Percentiles rank a stretch among this genome's conserved stretches.
These are phyloP conservation scores for Sarcocystis neurona DNA, from an alignment of 169 alveolate genomes.

Conservation along the genomic window DNA sequence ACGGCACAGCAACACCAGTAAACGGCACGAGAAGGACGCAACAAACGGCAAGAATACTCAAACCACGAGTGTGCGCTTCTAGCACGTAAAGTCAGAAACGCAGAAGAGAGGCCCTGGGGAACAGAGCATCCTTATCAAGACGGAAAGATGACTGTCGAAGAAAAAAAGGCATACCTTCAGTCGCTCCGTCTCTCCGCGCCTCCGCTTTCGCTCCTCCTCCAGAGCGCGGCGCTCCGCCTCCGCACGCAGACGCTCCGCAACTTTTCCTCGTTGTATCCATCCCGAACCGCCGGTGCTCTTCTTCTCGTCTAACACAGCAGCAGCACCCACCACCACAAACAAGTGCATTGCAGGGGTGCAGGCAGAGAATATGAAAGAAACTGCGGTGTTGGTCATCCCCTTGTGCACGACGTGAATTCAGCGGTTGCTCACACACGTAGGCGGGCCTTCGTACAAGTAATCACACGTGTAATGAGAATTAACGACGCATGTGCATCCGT, in stretches of 20 bases:
- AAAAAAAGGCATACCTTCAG: too few species aligned
- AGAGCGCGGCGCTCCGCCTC: neutral
- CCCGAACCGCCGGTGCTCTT: neutral
- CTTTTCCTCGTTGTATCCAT: slow-evolving; percentile 13
- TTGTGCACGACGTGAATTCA: neutral
- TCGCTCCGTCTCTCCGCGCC: neutral
- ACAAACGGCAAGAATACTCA: too few species aligned
- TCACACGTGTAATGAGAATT: neutral
- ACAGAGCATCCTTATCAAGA: too few species aligned
- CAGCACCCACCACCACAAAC: too few species aligned
- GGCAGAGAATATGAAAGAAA: neutral
- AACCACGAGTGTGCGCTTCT: too few species aligned
- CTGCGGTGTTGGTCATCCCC: neutral
- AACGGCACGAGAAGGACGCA: too few species aligned
- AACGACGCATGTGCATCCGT: neutral
- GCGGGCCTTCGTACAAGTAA: neutral
- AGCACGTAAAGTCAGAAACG: too few species aligned
- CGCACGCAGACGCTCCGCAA: neutral
- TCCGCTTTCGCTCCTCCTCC: neutral
- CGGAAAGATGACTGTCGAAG: too few species aligned
- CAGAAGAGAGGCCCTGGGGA: too few species aligned
- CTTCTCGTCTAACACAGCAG: neutral
- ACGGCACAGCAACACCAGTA: too few species aligned
- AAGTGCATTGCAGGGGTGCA: too few species aligned
- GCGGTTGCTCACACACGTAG: neutral